Conservation (phyloP, 2,329 filamentous ascomycete species). For the Penicillium sp. region DNA sequence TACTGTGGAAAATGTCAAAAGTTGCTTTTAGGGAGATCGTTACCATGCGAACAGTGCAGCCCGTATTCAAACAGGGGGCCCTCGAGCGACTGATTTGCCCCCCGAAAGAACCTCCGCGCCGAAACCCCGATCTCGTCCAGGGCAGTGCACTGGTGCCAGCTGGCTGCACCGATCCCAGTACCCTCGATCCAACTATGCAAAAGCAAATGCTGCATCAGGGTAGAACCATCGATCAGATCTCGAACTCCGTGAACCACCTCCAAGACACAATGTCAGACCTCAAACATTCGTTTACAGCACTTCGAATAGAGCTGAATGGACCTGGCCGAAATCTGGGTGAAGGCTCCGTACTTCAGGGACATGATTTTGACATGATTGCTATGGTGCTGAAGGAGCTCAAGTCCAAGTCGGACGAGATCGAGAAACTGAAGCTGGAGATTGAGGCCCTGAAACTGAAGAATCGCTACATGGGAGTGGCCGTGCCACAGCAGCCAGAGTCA, state of each 20-base stretch:
- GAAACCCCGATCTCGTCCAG: slow-evolving; percentile 16
- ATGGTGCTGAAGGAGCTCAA: slow-evolving; percentile 40
- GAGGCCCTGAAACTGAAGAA: slow-evolving; percentile 38
- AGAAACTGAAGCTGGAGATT: slow-evolving; percentile 38
- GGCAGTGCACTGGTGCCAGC: slow-evolving; percentile 27
- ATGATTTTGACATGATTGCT: slow-evolving; percentile 37
- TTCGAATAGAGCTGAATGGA: slow-evolving; percentile 38
- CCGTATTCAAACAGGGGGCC: slow-evolving; percentile 33
- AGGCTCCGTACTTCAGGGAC: slow-evolving; percentile 15
- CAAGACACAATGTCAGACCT: slow-evolving; percentile 42
- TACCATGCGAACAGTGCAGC: slow-evolving; percentile 39
- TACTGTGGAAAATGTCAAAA: slow-evolving; percentile 42
- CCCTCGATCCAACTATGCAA: slow-evolving; percentile 25
- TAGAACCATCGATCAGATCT: slow-evolving; percentile 38
- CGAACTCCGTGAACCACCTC: slow-evolving; percentile 37
- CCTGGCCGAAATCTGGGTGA: slow-evolving; percentile 26
- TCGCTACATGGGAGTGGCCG: slow-evolving; percentile 31
- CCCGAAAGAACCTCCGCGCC: slow-evolving; percentile 21
- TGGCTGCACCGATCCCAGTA: slow-evolving; percentile 14
- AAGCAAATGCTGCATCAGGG: slow-evolving; percentile 39
- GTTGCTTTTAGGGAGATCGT: slow-evolving; percentile 40
- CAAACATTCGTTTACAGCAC: slow-evolving; percentile 38
- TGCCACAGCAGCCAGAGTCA: slow-evolving; percentile 16
- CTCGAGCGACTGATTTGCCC: slow-evolving; percentile 31
- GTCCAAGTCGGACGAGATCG: slow-evolving; percentile 39